A percentile compares a stretch with the other conserved stretches of the same genome.
phyloP scores from a whole-genome alignment of 2,329 filamentous ascomycete species.

The Pseudocercospora vitis region DNA sequence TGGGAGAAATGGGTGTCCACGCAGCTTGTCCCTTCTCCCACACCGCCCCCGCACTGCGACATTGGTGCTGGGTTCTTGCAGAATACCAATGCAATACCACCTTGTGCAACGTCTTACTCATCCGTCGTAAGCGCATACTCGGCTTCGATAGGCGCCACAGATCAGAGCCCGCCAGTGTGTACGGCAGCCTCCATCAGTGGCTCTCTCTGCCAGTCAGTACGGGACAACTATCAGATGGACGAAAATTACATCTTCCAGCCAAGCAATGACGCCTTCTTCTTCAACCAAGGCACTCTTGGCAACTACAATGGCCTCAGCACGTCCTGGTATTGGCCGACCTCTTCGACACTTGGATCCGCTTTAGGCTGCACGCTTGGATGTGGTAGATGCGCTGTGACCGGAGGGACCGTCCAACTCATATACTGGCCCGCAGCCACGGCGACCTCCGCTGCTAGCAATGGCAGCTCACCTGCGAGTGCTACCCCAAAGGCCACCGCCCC shows the following conservation, averaged over 20 bases:
- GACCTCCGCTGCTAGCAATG: neutral
- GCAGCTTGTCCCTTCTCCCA: conserved; percentile 14
- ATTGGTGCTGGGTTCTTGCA: conserved; percentile 8
- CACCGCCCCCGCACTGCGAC: conserved; percentile 21
- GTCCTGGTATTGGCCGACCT: conserved; percentile 20
- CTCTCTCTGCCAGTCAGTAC: conserved; percentile 12
- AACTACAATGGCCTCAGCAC: conserved; percentile 6
- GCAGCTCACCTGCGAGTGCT: conserved; percentile 4
- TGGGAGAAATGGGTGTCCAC: conserved; percentile 18
- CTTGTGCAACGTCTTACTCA: conserved; percentile 12
- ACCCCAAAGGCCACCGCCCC: conserved; percentile 9
- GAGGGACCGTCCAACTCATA: conserved; percentile 24
- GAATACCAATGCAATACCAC: conserved; percentile 2
- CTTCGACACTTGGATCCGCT: conserved; percentile 15
- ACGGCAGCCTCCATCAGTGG: conserved; percentile 20
- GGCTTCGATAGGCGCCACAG: neutral
- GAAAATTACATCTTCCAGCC: conserved; percentile 1
- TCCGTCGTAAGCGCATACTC: neutral
- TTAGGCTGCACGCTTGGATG: conserved; percentile 25
- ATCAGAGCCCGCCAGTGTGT: conserved; percentile 10
- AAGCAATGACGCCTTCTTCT: neutral
- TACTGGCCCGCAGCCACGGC: conserved; percentile 24
- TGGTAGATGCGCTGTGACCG: conserved; percentile 26
- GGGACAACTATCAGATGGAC: conserved; percentile 10
- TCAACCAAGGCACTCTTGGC: conserved; percentile 9